Percentiles rank a stretch among this genome's conserved stretches.
phyloP scores from a whole-genome alignment of 352 stramenopile genomes.

The Phytopythium oedochilum region DNA sequence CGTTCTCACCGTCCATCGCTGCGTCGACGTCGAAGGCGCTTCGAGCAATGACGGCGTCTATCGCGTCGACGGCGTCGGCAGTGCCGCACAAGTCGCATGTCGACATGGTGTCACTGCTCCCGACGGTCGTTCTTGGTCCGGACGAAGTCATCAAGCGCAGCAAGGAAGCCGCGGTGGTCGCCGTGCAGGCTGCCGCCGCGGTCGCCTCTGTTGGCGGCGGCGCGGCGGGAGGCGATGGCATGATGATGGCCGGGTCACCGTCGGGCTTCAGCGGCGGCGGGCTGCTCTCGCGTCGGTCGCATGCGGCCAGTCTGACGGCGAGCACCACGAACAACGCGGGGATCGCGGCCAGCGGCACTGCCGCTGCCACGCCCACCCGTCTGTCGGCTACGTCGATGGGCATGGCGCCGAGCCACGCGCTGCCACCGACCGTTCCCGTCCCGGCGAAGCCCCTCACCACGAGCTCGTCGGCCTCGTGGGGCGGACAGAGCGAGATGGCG shows the following conservation, averaged over 20 bases:
- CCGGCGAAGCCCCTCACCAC: conserved; percentile 6
- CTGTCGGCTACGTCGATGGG: conserved; percentile 5
- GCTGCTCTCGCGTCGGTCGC: conserved; percentile 32
- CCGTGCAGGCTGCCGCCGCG: conserved; percentile 64
- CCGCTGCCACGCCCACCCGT: background rate
- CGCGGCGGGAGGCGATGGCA: conserved; percentile 38
- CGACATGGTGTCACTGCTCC: conserved; percentile 66
- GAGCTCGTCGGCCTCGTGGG: background rate
- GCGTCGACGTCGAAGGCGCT: conserved; percentile 9
- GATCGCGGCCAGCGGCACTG: conserved; percentile 3
- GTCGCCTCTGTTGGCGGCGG: conserved; percentile 51
- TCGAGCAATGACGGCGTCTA: conserved; percentile 23
- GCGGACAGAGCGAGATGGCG: background rate
- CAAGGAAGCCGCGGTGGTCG: conserved; percentile 71
- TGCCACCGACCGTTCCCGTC: conserved; percentile 8
- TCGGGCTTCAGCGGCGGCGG: conserved; percentile 29
- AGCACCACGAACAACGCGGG: conserved; percentile 3
- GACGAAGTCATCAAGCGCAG: conserved; percentile 87
- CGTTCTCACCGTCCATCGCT: conserved; percentile 8
- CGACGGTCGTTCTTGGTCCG: conserved; percentile 39
- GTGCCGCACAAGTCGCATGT: conserved; percentile 76
- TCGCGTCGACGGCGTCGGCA: conserved; percentile 27
- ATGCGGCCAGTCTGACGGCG: conserved; percentile 23
- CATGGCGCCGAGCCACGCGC: conserved; percentile 1
- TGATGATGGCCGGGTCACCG: conserved; percentile 29